Base-by-base conservation (phyloP, 2,329 filamentous ascomycete species). In the Hypoxylon sp. region DNA sequence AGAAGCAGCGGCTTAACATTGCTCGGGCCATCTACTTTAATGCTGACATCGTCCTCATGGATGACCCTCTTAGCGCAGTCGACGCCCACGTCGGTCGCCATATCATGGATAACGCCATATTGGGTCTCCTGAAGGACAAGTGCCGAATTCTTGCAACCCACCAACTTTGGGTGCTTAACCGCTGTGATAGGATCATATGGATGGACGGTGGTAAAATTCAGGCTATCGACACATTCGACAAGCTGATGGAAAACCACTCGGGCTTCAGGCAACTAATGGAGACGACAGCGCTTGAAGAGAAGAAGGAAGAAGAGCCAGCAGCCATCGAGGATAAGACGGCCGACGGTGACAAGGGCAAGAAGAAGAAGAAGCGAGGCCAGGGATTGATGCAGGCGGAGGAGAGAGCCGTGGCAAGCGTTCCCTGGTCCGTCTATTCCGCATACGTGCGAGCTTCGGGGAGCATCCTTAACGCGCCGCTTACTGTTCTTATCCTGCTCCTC, bases 1-100 rank as follows among this genome's bases (percentile, higher is more conserved):
- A 98, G 74, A 97, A 97, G 74, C 94, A 97, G 74, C 87, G 95
- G 9, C 80, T 97, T 65, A 98, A 97, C 71, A 97, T 98, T 69
- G 95, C 95, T 15, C 85, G 95, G 45, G 86, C 87, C 58, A 88
- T 89, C 63, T 83, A 93, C 77, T 89, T 88, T 58, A 80, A 89
- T 60, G 82, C 87, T 9, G 85, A 88, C 55, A 83, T 89, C 47
- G 81, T 89, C 17, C 78, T 90, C 23, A 86, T 89, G 83, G 87
- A 90, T 64, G 87, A 90, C 61, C 86, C 87, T 1, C 76, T 90
- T 1, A 88, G 84, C 42, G 87, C 87, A 2, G 87, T 90, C 2
- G 87, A 90, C 67, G 86, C 87, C 17, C 87, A 89, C 60, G 87
- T 89, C 33, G 87, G 87, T 10, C 81, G 85, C 1, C 87, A 89